Evolutionary conservation across 73 alveolate species (phyloP).

Genomic region (Halteria grandinella): DNA sequence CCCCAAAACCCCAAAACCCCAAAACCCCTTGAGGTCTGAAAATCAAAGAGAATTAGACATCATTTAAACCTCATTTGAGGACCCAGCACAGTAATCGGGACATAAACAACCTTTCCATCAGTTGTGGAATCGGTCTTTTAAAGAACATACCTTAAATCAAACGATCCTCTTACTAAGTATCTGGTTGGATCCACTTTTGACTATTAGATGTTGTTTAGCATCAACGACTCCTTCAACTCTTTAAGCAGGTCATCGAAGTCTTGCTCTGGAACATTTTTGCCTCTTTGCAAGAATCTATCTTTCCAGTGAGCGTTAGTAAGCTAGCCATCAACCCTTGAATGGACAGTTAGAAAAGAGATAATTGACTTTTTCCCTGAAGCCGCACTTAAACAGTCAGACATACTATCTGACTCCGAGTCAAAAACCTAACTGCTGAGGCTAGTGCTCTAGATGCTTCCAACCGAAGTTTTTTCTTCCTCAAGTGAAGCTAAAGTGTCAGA

Average conservation of each 20-base stretch:
- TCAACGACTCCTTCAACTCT: not conserved
- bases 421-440: not conserved
- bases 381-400: not conserved
- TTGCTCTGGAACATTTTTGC: not conserved
- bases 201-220: not conserved
- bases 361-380: not conserved
- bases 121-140: not conserved
- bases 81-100: not conserved
- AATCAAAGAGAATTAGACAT: too few relatives aligned
- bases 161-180: not conserved
- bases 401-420: not conserved
- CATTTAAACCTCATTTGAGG: conserved; percentile 3
- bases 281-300: not conserved
- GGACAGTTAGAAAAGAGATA: not conserved
- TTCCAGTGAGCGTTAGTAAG: not conserved
- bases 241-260: not conserved
- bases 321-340: not conserved
- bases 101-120: not conserved
- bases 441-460: not conserved
- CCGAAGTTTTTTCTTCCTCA: too few relatives aligned
- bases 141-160: not conserved
- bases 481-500: not conserved
- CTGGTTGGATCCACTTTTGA: conserved; percentile 2
- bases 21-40: too few relatives aligned
- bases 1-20: too few relatives aligned